These are phyloP conservation scores for Blastobotrys illinoisensis DNA, from an alignment of 1,139 yeast species.

Conservation along the genomic window DNA sequence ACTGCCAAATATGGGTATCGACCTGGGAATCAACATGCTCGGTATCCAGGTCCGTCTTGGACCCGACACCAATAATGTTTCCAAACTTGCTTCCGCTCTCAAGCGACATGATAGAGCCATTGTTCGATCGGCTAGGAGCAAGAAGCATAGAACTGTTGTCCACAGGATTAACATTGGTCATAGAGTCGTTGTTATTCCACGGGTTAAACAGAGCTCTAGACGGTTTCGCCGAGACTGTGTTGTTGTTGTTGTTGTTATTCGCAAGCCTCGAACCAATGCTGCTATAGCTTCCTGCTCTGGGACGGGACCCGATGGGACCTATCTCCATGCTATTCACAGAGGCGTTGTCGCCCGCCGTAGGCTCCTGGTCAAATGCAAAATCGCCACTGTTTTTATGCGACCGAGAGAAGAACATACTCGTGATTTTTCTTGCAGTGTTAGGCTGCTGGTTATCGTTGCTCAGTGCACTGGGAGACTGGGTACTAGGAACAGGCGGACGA, in stretches of 20 bases:
- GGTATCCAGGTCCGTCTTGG: not conserved
- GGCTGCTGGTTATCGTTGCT: not conserved
- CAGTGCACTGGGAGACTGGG: not conserved
- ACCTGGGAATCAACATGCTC: not conserved
- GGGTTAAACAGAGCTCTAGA: constrained; percentile 19
- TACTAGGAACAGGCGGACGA: constrained; percentile 6
- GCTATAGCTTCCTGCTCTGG: constrained; percentile 23
- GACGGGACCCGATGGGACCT: constrained; percentile 20
- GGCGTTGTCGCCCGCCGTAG: not conserved
- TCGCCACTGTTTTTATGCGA: constrained; percentile 1
- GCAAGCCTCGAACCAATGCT: constrained; percentile 13
- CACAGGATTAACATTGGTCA: constrained; percentile 4
- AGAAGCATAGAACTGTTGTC: constrained; percentile 7
- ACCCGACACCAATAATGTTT: constrained; percentile 1
- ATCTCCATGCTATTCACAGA: constrained; percentile 12
- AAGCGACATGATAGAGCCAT: constrained; percentile 13
- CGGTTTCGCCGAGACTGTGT: no score
- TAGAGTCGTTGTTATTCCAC: constrained; percentile 16
- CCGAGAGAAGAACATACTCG: constrained; percentile 18
- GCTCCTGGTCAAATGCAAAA: not conserved
- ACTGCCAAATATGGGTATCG: not conserved
- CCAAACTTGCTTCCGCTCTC: constrained; percentile 11
- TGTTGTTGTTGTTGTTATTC: constrained; percentile 12
- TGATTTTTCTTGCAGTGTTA: constrained; percentile 3
- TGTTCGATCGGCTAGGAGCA: constrained; percentile 12